Base-by-base conservation (phyloP, 2,329 filamentous ascomycete species). In the Cadophora sp. region DNA sequence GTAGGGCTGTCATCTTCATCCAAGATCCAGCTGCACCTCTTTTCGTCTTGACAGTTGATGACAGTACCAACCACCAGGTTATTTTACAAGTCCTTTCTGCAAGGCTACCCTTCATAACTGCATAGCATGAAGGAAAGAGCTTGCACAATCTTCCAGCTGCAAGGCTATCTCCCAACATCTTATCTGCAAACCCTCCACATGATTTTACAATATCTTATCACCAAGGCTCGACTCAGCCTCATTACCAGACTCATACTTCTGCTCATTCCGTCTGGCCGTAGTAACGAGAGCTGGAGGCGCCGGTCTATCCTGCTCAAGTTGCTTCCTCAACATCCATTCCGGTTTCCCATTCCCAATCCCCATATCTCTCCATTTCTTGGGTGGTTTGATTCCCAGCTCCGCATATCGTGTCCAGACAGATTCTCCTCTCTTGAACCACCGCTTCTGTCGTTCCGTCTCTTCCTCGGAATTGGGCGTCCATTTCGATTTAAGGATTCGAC, bases 401-500 rank as follows among this genome's bases (percentile, higher is more conserved):
- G 87, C 86, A 80, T 85, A 86, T 64, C 83, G 79, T 71, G 80
- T 76, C 87, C 88, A 91, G 65, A 91, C 83, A 59, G 78, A 76
- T 78, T 85, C 83, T 66, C 89, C 89, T 62, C 89, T 82, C 20
- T 83, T 82, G 74, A 86, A 84, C 89, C 89, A 91, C 27, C 89
- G 81, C 71, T 81, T 79, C 75, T 89, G 85, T 64, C 88, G 83
- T 3, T 84, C 80, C 67, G 83, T 77, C 68, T 89, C 85, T 74
- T 89, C 85, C 30, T 84, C 82, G 33, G 83, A 75, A 8, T 77
- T 82, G 3, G 92, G 89, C 73, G 80, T 80, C 90, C 92, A 96
- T 68, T 92, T 94, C 77, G 87, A 88, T 81, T 87, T 93, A 69
- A 99, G 81, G 62, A 99, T 97, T 43, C 96, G 87, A 13, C 94